Base-by-base conservation (phyloP, 768 basidiomycete species). In the Lactarius indigo region DNA sequence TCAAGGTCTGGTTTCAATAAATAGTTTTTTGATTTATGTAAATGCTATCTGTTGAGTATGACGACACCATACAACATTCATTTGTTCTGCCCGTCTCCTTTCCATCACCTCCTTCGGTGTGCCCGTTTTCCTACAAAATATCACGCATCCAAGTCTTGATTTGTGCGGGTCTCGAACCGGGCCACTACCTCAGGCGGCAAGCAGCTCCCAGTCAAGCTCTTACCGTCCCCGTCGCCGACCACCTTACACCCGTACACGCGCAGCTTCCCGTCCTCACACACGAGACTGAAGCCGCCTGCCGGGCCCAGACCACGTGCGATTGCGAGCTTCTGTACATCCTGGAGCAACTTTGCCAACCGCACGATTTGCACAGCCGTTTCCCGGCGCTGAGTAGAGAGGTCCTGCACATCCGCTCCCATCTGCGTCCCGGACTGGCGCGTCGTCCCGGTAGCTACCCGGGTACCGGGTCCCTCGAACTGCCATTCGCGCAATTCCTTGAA, bases 401-500 rank as follows among this genome's bases (percentile, higher is more conserved):
- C 61, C 12, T 50, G 44, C 50, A 52, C 50, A 6, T 52, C 26
- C 12, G 50, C 50, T 52, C 50, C 50, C 23, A 0, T 26, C 50
- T 8, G 23, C 9, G 61, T 17, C 3, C 23, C 20, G 15, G 23
- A 5, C 17, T 5, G 64, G 23, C 20, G 28, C 71, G 57, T 64
- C 69, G 20, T 7, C n/a, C 13, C 42, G 3, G 31, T 33, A 2
- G 5, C 28, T 4, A n/a, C 17, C 9, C 8, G 30, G 20, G 55
- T 6, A 30, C 8, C 73, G 12, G 67, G 42, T 30, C 59, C 56
- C 7, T 69, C 73, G 37, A 79, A 63, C 30, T 75, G 72, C 63
- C 76, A 72, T 73, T 87, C 87, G 59, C 80, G 76, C 8, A 88
- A 76, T 12, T 76, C 73, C 4, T 73, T 70, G 74, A 91, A 91